phyloP scores from a whole-genome alignment of 495 filamentous ascomycete species.

The Penicillium desertorum region DNA sequence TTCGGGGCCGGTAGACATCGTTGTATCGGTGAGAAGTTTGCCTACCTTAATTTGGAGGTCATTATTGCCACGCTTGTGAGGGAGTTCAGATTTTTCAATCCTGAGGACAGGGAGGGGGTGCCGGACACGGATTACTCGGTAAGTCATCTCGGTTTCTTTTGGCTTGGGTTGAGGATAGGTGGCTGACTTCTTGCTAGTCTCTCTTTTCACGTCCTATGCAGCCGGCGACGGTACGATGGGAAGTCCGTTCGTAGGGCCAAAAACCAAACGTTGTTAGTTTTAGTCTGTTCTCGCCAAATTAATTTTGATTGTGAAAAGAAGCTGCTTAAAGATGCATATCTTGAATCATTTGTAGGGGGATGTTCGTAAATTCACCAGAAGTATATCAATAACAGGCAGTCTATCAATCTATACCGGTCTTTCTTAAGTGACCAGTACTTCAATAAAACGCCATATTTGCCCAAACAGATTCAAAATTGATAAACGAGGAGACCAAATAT shows the following conservation, averaged over 20 bases:
- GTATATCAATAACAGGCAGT: neutral
- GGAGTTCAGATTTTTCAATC: conserved; percentile 69
- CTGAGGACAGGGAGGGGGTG: conserved; percentile 64
- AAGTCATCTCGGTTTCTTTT: conserved; percentile 37
- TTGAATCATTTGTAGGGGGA: neutral
- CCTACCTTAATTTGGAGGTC: conserved; percentile 84
- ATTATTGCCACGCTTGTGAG: conserved; percentile 80
- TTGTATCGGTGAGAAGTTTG: conserved; percentile 97
- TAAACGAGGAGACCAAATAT: neutral
- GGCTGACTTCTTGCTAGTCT: conserved; percentile 27
- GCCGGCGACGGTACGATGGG: conserved; percentile 66
- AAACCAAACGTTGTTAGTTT: neutral
- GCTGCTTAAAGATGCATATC: neutral
- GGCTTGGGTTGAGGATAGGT: neutral
- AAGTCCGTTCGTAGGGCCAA: conserved; percentile 44
- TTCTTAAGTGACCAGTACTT: neutral
- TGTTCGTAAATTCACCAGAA: neutral
- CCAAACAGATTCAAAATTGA: neutral
- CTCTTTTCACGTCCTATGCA: conserved; percentile 57
- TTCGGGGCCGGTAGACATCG: conserved; percentile 93
- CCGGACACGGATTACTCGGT: conserved; percentile 85
- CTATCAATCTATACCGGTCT: neutral
- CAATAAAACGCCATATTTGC: neutral
- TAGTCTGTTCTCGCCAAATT: neutral
- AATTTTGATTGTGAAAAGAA: too few relatives aligned